Percentiles rank a stretch among this genome's conserved stretches.
These are phyloP conservation scores for Triticum timopheevii DNA, from an alignment of 176 grass and related monocot genomes.

Conservation along the genomic window DNA sequence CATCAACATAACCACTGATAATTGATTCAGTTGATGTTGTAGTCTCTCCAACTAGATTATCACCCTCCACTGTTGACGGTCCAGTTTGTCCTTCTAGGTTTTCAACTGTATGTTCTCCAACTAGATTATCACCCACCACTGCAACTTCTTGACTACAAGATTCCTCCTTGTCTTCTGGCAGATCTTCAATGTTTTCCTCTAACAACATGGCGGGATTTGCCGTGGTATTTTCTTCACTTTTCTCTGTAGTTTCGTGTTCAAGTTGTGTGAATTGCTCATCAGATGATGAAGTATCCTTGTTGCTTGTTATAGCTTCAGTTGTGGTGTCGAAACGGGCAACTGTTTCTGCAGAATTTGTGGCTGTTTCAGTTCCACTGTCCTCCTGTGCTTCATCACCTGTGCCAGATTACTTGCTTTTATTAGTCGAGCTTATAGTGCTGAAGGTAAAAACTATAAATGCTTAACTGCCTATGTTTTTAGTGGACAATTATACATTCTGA, in stretches of 20 bases:
- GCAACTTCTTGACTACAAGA: slow-evolving; percentile 23
- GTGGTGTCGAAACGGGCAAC: not conserved
- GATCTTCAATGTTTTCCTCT: slow-evolving; percentile 25
- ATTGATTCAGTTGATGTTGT: slow-evolving; percentile 38
- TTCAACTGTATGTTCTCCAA: slow-evolving; percentile 15
- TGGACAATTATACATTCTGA: slow-evolving; percentile 10
- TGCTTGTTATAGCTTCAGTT: slow-evolving; percentile 29
- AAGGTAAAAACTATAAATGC: not conserved
- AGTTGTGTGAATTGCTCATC: slow-evolving; percentile 9
- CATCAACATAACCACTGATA: slow-evolving; percentile 31
- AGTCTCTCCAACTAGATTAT: slow-evolving; percentile 1
- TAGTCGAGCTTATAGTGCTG: not conserved
- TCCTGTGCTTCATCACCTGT: slow-evolving; percentile 21
- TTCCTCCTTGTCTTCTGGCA: slow-evolving; percentile 28
- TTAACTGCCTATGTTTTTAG: not conserved
- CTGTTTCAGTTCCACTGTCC: slow-evolving; percentile 15
- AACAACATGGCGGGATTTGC: not conserved
- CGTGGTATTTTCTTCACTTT: slow-evolving; percentile 2
- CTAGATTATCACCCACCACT: slow-evolving; percentile 8
- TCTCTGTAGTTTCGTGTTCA: not conserved
- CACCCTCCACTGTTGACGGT: not conserved
- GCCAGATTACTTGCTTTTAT: slow-evolving; percentile 24
- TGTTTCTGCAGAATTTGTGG: not conserved
- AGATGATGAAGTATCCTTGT: slow-evolving; percentile 18
- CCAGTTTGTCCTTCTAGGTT: slow-evolving; percentile 21